phyloP scores from a whole-genome alignment of 1,139 yeast genomes.

The Debaryomycetaceae sp. region DNA sequence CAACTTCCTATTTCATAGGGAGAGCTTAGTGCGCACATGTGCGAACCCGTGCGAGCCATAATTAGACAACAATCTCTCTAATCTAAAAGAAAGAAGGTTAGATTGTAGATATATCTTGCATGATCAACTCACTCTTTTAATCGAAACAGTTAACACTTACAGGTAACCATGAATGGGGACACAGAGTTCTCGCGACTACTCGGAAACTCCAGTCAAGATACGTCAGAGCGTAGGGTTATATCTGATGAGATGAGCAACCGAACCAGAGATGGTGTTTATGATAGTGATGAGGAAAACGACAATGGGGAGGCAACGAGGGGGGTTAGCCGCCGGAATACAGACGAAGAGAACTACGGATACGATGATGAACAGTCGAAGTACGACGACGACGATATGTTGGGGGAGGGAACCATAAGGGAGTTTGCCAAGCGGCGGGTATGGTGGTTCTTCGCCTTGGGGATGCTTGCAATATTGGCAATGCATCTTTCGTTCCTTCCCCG shows the following conservation, averaged over 20 bases:
- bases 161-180: neutral
- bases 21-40: too few relatives aligned
- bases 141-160: too few relatives aligned
- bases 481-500: slow-evolving; percentile 79
- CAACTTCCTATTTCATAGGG: too few relatives aligned
- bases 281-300: neutral
- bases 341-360: neutral
- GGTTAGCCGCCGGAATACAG: neutral
- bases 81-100: too few relatives aligned
- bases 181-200: neutral
- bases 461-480: slow-evolving; percentile 50
- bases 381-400: neutral
- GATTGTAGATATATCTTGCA: too few relatives aligned
- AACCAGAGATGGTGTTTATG: neutral
- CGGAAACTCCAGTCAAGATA: neutral
- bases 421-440: slow-evolving; percentile 42
- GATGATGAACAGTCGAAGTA: neutral
- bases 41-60: too few relatives aligned
- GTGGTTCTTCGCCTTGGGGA: slow-evolving; percentile 53
- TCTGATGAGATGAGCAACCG: neutral
- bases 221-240: neutral
- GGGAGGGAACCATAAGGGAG: slow-evolving; percentile 6
- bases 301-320: neutral
- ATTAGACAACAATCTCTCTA: too few relatives aligned
- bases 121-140: too few relatives aligned